Evolutionary conservation across 176 grass and related monocot species (phyloP).

Genomic region (Paspalum vaginatum): DNA sequence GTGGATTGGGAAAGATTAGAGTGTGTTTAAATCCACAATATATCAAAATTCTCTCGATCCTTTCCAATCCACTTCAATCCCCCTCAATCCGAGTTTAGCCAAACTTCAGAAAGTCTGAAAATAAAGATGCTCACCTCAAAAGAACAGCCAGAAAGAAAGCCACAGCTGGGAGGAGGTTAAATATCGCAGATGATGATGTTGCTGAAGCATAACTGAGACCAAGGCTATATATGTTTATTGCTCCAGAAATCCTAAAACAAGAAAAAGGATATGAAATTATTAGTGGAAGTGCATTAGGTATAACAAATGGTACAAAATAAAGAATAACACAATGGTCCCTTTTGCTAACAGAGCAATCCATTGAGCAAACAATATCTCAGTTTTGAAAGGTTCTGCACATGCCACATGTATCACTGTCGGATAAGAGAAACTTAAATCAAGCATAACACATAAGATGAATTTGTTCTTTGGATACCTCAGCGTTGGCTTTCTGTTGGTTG

Average conservation of each 20-base stretch:
- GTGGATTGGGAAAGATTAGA: too few species aligned
- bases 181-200: constrained; percentile 40
- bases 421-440: not conserved
- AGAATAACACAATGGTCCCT: not conserved
- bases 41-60: too few species aligned
- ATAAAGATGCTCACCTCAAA: constrained; percentile 6
- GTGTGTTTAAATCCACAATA: too few species aligned
- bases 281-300: not conserved
- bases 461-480: not conserved
- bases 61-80: too few species aligned
- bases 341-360: constrained; percentile 2
- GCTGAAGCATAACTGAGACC: constrained; percentile 53
- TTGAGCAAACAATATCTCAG: not conserved
- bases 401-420: not conserved
- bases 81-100: too few species aligned
- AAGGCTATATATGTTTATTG: constrained; percentile 42
- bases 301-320: constrained; percentile 6
- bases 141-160: constrained; percentile 49
- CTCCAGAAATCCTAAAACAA: constrained; percentile 41
- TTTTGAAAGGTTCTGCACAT: not conserved
- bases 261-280: not conserved
- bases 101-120: not conserved
- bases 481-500: not conserved
- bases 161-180: constrained; percentile 41
- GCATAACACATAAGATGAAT: not conserved